Percentiles rank a stretch among this genome's conserved stretches.
These are phyloP conservation scores for Verticillium albo-atrum DNA, from an alignment of 2,329 filamentous ascomycete species.

Conservation along the genomic window DNA sequence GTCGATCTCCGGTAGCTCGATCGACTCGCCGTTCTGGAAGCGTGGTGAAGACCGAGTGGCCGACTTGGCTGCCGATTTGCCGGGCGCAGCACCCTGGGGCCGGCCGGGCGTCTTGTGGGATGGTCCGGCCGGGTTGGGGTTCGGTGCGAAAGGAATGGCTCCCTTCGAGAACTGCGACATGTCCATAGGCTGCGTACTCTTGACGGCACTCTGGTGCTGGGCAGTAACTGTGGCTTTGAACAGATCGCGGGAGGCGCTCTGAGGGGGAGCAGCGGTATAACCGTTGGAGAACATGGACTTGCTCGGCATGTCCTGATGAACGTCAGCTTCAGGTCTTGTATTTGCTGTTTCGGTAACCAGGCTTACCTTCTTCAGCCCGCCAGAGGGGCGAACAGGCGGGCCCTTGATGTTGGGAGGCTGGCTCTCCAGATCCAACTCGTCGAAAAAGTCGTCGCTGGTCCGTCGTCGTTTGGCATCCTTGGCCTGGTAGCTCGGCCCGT, in stretches of 20 bases:
- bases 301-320: slow-evolving; percentile 49
- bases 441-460: slow-evolving; percentile 68
- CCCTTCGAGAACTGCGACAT: slow-evolving; percentile 85
- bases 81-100: slow-evolving; percentile 35
- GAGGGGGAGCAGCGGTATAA: slow-evolving; percentile 54
- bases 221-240: slow-evolving; percentile 63
- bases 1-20: slow-evolving; percentile 90
- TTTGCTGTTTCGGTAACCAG: not conserved
- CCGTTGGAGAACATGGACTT: slow-evolving; percentile 59
- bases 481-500: slow-evolving; percentile 59
- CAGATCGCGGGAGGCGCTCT: slow-evolving; percentile 46
- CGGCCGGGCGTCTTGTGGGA: slow-evolving; percentile 69
- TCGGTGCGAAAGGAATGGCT: slow-evolving; percentile 84
- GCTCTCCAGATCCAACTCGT: slow-evolving; percentile 55
- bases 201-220: slow-evolving; percentile 62
- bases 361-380: slow-evolving; percentile 62
- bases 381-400: slow-evolving; percentile 79
- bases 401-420: slow-evolving; percentile 64
- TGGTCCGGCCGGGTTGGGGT: slow-evolving; percentile 48
- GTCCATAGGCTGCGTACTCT: slow-evolving; percentile 67
- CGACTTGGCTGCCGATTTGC: slow-evolving; percentile 51
- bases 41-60: slow-evolving; percentile 68
- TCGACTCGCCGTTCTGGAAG: slow-evolving; percentile 84
- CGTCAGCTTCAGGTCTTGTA: not conserved
- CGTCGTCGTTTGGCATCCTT: slow-evolving; percentile 76